Evolutionary conservation across 768 basidiomycete species (phyloP), one percentile per base, ranked within the genome.

Genomic region (Kondoa malvinella): DNA sequence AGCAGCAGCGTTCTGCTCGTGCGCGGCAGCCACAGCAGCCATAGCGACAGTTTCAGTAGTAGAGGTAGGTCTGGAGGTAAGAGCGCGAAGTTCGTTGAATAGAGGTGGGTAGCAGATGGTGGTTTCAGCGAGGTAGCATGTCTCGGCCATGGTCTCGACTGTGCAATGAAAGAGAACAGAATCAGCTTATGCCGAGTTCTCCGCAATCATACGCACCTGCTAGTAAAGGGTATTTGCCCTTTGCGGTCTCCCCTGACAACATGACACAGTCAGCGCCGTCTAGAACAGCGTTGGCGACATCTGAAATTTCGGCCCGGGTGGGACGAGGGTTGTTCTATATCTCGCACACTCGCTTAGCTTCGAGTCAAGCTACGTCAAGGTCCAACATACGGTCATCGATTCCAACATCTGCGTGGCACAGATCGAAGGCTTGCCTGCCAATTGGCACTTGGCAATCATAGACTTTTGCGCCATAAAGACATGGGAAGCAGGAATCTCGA

Each of bases 131-230:
- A 99, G 86, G 75, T 91, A 82, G 77, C 94, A 96, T 1, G 92
- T 97, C 82, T 99, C 95, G 65, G 94, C 95, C 95, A 99, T 99
- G 94, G 97, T 94, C 74, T 91, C 83, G 72, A 99, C 92, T 89
- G 72, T 29, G 33, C 25, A 58, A 27, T n/a, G 40, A 65, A 17
- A 40, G 63, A 66, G 26, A 16, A 66, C 59, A 63, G 29, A 40
- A 26, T 15, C 65, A 67, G 4, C 32, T 3, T 3, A 56, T 27
- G 50, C 68, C 67, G 67, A 71, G 50, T 16, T 50, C 21, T 17
- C 33, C 1, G 62, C 66, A 57, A 3, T 32, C 29, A 26, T 21
- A 27, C 66, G 31, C 75, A 87, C 90, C 91, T 64, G 95, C 92
- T 78, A 94, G 86, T 76, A 96, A 84, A 65, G 95, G 95, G 79